Evolutionary conservation across 148 eudicot genomes (phyloP).

Genomic region (Amaranthus palmeri): DNA sequence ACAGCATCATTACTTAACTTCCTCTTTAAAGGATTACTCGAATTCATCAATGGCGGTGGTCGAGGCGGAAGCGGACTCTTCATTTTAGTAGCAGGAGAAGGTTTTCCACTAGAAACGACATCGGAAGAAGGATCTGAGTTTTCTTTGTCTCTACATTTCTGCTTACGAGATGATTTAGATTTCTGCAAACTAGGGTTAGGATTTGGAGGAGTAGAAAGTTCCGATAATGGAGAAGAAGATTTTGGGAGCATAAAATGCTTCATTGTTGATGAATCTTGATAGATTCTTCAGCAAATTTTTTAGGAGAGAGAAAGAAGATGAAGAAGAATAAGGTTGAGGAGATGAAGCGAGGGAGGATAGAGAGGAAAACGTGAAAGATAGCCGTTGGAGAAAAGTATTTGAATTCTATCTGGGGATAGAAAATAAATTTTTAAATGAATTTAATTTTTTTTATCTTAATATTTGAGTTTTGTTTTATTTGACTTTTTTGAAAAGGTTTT

Average conservation of each 20-base stretch:
- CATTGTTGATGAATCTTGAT: constrained; percentile 24
- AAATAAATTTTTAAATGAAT: background rate
- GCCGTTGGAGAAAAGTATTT: constrained; percentile 39
- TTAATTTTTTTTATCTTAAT: too few relatives aligned
- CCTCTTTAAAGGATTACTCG: constrained; percentile 23
- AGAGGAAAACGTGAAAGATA: constrained; percentile 26
- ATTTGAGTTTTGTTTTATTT: constrained; percentile 2
- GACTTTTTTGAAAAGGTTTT: constrained; percentile 5
- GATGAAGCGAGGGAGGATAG: constrained; percentile 16
- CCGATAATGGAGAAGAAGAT: constrained; percentile 32
- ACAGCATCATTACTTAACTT: constrained; percentile 22
- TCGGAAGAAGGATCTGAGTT: constrained; percentile 41
- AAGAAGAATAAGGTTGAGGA: constrained; percentile 9
- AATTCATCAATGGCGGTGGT: constrained; percentile 13
- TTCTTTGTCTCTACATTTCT: constrained; percentile 51
- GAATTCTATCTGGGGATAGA: constrained; percentile 9
- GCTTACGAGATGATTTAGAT: constrained; percentile 38
- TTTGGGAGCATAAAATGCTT: constrained; percentile 66
- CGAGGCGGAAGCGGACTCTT: constrained; percentile 27
- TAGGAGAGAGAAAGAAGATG: constrained; percentile 10
- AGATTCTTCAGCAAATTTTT: background rate
- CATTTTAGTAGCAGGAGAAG: constrained; percentile 19
- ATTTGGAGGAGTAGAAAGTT: constrained; percentile 24
- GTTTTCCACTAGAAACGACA: constrained; percentile 12
- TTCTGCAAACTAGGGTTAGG: constrained; percentile 41